Base-by-base conservation (phyloP, 805 yeast genomes). In the Sungouiozyma ichnusensis region DNA sequence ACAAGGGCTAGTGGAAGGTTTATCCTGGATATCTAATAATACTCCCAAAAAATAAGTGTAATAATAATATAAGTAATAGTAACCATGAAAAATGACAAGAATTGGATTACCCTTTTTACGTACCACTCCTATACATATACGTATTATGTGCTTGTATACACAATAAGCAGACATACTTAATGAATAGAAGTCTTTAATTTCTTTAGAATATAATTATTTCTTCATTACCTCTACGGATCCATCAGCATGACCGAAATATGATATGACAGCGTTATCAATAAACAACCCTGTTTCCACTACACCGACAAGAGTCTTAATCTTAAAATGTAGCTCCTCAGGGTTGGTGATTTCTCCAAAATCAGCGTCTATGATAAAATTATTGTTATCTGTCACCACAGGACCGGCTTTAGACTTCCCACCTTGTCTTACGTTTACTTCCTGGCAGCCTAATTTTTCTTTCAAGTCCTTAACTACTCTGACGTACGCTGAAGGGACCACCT, bases 261-360 rank as follows among this genome's bases (percentile, higher is more conserved):
- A 92, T 59, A 75, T 83, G 38, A 67, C 67, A 20, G 94, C 90
- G 38, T 71, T 67, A 40, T 71, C 70, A 37, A 78, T 74, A 66
- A 92, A 92, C 47, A 92, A 68, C 1, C 98, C 98, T 8, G 95
- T 88, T 64, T 92, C 98, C 14, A 92, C 97, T 20, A 92, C 97
- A 37, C 98, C 98, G 18, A 86, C 84, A 53, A 90, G 66, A 40
- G 69, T 58, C 63, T 84, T 86, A 61, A 92, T 78, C 52, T 76
- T 61, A 31, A 58, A 47, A 60, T 88, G 88, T 51, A 92, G 72
- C 11, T 51, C 54, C 27, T 54, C 59, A 16, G 77, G 75, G 41
- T 67, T 58, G 35, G 68, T 62, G 40, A 92, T 77, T 46, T 73
- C 75, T 35, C 95, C 97, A 57, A 92, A 90, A 58, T 87, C 85